Evolutionary conservation across 306 rosid genomes (phyloP).

Genomic region (Lupinus albus): DNA sequence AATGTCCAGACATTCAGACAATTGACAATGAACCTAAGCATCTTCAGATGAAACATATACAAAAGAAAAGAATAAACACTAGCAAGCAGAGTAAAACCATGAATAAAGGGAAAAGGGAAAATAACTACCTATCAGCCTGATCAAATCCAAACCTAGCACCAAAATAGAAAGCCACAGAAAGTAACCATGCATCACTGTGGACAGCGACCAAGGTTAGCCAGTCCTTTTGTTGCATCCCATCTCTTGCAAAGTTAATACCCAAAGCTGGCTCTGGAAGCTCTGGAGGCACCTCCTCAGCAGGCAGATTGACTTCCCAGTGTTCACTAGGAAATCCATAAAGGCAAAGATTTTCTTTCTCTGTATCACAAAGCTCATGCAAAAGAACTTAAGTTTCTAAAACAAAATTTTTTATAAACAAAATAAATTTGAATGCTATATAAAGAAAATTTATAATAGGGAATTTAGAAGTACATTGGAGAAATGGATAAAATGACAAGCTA

Average conservation of each 20-base stretch:
- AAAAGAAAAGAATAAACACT: slow-evolving; percentile 1
- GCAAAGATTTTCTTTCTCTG: slow-evolving; percentile 78
- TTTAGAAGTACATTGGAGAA: not conserved
- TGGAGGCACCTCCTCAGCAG: slow-evolving; percentile 73
- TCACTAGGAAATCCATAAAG: slow-evolving; percentile 78
- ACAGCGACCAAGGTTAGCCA: slow-evolving; percentile 75
- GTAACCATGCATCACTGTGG: slow-evolving; percentile 82
- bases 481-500: not conserved
- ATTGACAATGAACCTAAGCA: not conserved
- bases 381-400: not conserved
- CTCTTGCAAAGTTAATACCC: slow-evolving; percentile 74
- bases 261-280: slow-evolving; percentile 81
- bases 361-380: slow-evolving; percentile 24
- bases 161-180: slow-evolving; percentile 62
- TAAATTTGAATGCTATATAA: slow-evolving; percentile 3
- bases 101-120: slow-evolving; percentile 19
- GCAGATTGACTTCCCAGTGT: slow-evolving; percentile 73
- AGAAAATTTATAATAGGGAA: slow-evolving; percentile 25
- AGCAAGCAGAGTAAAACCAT: slow-evolving; percentile 8
- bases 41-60: slow-evolving; percentile 3
- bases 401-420: not conserved
- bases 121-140: slow-evolving; percentile 61
- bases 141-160: slow-evolving; percentile 73
- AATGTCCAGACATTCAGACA: not conserved
- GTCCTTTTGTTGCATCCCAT: slow-evolving; percentile 66